Evolutionary conservation across 108 stramenopile species (phyloP).

Genomic region (Aurantiochytrium sp.): DNA sequence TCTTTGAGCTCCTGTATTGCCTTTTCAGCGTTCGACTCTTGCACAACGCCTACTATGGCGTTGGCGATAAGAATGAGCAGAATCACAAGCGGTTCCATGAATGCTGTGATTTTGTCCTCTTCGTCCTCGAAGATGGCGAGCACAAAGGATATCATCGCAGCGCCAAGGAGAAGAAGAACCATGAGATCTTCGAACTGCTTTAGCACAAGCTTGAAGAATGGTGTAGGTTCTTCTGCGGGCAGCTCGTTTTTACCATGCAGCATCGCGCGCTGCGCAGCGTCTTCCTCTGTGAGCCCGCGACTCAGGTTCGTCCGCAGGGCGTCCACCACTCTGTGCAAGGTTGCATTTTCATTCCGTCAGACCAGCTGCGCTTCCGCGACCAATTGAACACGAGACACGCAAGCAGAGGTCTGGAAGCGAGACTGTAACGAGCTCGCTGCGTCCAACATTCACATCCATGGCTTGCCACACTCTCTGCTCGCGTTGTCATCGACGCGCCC

Average conservation of each 20-base stretch:
- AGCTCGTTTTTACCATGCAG: not conserved
- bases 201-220: slow-evolving; percentile 34
- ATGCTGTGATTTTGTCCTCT: slow-evolving; percentile 48
- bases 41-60: slow-evolving; percentile 92
- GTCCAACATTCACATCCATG: not conserved
- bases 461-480: not conserved
- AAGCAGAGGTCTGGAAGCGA: not conserved
- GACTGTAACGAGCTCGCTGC: not conserved
- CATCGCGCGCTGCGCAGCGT: not conserved
- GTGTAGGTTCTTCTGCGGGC: not conserved
- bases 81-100: slow-evolving; percentile 89
- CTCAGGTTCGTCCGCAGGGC: not conserved
- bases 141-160: slow-evolving; percentile 47
- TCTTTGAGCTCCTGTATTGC: slow-evolving; percentile 80
- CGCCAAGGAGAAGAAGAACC: slow-evolving; percentile 48
- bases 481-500: not conserved
- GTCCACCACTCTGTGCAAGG: not conserved
- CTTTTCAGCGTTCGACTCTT: slow-evolving; percentile 71
- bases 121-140: slow-evolving; percentile 53
- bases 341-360: not conserved
- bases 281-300: not conserved
- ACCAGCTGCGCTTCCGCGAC: not conserved
- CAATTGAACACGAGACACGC: not conserved
- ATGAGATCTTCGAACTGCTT: slow-evolving; percentile 55
- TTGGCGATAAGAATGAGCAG: slow-evolving; percentile 83